Evolutionary conservation across 768 basidiomycete genomes (phyloP), one percentile per base, ranked within the genome.

Genomic region (Dacryopinax spathularia): DNA sequence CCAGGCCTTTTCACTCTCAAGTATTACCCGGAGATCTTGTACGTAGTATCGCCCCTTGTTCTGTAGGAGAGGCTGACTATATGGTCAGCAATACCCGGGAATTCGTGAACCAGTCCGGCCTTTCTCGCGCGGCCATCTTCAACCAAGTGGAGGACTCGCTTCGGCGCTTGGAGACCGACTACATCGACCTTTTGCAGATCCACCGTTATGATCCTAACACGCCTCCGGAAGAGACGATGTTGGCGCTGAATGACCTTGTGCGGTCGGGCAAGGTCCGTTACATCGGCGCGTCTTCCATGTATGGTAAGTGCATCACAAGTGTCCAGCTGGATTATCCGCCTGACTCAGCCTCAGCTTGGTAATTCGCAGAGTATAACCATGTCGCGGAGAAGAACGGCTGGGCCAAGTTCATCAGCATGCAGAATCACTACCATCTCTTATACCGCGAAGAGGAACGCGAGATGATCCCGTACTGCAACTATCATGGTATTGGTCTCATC

Each of bases 81-180:
- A 33, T 22, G 64, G 62, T 64, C 66, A 22, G 68, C 10, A 44
- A 62, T 33, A 33, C 33, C 15, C 67, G 56, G 3, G 60, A 61
- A 27, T 75, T 75, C 33, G 39, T 73, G 33, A 76, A 77, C 36
- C 75, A 77, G 27, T 22, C 34, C 10, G 75, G 76, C 16, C 69
- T 75, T 64, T 67, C 74, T 29, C 71, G 74, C 4, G 64, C 68
- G 2, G 74, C 72, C 7, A 74, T 75, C 59, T 75, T 75, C 71
- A 75, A 75, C 60, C 71, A 56, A 27, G 48, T 64, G 33, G 59
- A 64, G n/a, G 48, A 12, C 18, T 60, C 56, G n/a, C 16, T 64
- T 3, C 35, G 36, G 35, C 48, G 65, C 15, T 31, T 66, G 22
- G 35, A 56, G 59, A 60, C 59, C 20, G 31, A 39, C 31, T 66